Percentiles rank a stretch among this genome's conserved stretches.
Evolutionary conservation across 306 rosid genomes (phyloP).

Genomic region (Fagus crenata): DNA sequence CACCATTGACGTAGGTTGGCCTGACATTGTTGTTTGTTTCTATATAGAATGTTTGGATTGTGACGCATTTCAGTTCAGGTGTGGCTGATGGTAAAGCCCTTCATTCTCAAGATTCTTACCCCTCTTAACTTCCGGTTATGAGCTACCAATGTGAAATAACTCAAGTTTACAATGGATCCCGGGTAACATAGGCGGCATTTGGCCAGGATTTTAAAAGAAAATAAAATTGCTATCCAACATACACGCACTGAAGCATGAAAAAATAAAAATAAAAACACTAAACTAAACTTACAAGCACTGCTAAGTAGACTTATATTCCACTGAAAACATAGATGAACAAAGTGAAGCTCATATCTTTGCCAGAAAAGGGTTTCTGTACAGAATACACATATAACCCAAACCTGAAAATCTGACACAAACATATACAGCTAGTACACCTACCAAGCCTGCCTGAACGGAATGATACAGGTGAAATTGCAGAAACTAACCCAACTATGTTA

Average conservation of each 20-base stretch:
- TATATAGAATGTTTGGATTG: too few relatives aligned
- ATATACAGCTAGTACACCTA: conserved; percentile 37
- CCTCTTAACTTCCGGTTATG: too few relatives aligned
- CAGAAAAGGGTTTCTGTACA: conserved; percentile 49
- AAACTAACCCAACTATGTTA: conserved; percentile 28
- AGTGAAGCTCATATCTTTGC: conserved; percentile 27
- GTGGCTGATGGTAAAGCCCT: too few relatives aligned
- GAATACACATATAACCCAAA: conserved; percentile 47
- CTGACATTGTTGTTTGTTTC: too few relatives aligned
- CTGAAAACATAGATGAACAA: conserved; percentile 12
- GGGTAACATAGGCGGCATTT: background rate
- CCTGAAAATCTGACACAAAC: conserved; percentile 39
- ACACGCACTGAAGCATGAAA: background rate
- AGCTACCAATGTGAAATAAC: background rate
- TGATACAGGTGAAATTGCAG: conserved; percentile 22
- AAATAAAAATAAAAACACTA: background rate
- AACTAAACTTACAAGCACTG: too few relatives aligned
- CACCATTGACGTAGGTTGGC: too few relatives aligned
- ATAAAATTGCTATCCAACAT: background rate
- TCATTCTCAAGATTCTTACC: too few relatives aligned
- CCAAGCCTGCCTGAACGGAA: conserved; percentile 28
- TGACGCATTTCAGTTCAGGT: too few relatives aligned
- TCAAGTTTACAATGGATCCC: background rate
- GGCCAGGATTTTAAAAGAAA: too few relatives aligned
- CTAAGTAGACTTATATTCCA: conserved; percentile 6